phyloP scores from a whole-genome alignment of 768 basidiomycete species.

The Boletus rex-veris region DNA sequence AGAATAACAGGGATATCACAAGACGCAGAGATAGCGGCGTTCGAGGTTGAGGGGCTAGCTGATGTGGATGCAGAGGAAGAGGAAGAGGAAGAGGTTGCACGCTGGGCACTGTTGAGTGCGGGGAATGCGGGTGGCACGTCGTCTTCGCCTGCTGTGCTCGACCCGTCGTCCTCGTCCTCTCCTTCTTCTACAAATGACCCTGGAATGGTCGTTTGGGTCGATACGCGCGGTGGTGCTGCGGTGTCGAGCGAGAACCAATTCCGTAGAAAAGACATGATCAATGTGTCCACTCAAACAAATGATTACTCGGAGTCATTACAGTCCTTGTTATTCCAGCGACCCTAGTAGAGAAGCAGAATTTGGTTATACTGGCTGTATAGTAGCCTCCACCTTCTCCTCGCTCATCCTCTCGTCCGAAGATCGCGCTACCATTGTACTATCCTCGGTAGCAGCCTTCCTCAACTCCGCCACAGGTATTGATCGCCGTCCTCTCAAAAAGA shows the following conservation, averaged over 20 bases:
- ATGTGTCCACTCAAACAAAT: too few species aligned
- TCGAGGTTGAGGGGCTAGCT: too few species aligned
- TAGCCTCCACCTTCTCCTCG: neutral
- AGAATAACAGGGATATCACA: slow-evolving; percentile 31
- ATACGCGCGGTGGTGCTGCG: slow-evolving; percentile 9
- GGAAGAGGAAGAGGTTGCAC: slow-evolving; percentile 35
- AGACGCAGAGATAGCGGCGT: neutral
- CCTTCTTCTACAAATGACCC: slow-evolving; percentile 24
- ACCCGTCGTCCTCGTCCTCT: slow-evolving; percentile 33
- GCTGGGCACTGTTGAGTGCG: slow-evolving; percentile 66
- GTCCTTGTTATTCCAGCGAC: neutral
- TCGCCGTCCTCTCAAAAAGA: slow-evolving; percentile 27
- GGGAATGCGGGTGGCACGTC: slow-evolving; percentile 75
- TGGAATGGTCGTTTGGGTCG: slow-evolving; percentile 12
- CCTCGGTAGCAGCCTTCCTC: slow-evolving; percentile 2
- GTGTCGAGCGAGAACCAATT: slow-evolving; percentile 49
- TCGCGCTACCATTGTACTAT: neutral
- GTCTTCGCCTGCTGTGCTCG: slow-evolving; percentile 44
- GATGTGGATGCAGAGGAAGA: neutral
- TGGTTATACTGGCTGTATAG: too few species aligned
- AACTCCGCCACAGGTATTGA: slow-evolving; percentile 30
- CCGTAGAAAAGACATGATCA: slow-evolving; percentile 47
- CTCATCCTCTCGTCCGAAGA: neutral
- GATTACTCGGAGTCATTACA: neutral
- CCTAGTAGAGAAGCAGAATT: too few species aligned